Percentiles rank a stretch among this genome's conserved stretches.
Evolutionary conservation across 257 asterid genomes (phyloP).

Genomic region (Lavandula angustifolia): DNA sequence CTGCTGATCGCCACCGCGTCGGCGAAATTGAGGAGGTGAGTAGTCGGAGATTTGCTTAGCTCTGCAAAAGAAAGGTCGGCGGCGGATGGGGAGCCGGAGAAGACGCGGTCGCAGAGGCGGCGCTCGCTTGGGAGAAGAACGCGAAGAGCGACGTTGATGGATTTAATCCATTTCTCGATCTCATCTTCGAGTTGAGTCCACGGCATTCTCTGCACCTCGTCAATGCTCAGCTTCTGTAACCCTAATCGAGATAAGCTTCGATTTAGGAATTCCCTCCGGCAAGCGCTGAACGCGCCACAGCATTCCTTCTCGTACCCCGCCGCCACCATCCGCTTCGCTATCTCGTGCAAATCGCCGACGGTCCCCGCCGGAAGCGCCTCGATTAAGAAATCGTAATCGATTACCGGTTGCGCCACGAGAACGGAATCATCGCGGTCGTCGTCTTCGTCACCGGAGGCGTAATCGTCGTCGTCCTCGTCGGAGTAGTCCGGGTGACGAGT

Average conservation of each 20-base stretch:
- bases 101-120: constrained; percentile 68
- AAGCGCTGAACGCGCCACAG: constrained; percentile 56
- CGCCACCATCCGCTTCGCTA: constrained; percentile 74
- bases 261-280: constrained; percentile 67
- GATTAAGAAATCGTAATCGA: constrained; percentile 56
- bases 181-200: constrained; percentile 80
- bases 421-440: constrained; percentile 47
- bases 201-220: constrained; percentile 76
- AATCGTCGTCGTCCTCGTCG: constrained; percentile 44
- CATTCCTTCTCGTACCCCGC: constrained; percentile 82
- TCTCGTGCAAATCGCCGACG: constrained; percentile 63
- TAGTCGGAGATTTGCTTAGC: constrained; percentile 62
- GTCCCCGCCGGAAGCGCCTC: constrained; percentile 69
- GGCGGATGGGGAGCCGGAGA: constrained; percentile 57
- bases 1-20: constrained; percentile 78
- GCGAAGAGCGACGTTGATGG: constrained; percentile 53
- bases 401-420: constrained; percentile 61
- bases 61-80: constrained; percentile 67
- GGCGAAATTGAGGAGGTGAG: constrained; percentile 74
- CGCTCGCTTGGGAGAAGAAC: constrained; percentile 83
- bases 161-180: constrained; percentile 80
- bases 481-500: constrained; percentile 38
- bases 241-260: constrained; percentile 75
- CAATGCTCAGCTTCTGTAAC: constrained; percentile 65
- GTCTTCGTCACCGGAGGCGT: constrained; percentile 28